Percentiles rank a stretch among this genome's conserved stretches.
Evolutionary conservation across 2,329 filamentous ascomycete genomes (phyloP).

Genomic region (Epichloe hybrida): DNA sequence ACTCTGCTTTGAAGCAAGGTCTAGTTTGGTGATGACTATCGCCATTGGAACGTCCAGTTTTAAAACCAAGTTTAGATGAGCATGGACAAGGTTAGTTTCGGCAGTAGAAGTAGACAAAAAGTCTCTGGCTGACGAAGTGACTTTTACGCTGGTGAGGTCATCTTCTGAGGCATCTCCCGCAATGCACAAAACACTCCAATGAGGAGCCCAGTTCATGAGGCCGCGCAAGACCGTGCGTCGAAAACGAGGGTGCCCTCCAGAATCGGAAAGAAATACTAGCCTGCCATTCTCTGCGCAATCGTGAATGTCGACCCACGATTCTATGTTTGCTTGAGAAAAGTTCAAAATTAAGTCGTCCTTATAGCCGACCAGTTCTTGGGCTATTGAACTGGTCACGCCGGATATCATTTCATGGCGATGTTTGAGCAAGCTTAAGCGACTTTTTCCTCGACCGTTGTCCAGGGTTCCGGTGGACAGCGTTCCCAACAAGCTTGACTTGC

Average conservation of each 20-base stretch:
- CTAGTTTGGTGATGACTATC: slow-evolving; percentile 81
- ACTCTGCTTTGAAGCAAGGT: slow-evolving; percentile 62
- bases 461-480: slow-evolving; percentile 76
- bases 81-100: slow-evolving; percentile 59
- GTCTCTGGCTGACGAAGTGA: slow-evolving; percentile 37
- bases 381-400: slow-evolving; percentile 85
- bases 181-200: slow-evolving; percentile 84
- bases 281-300: slow-evolving; percentile 59
- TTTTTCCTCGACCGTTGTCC: slow-evolving; percentile 87
- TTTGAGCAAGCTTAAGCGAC: slow-evolving; percentile 73
- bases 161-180: slow-evolving; percentile 58
- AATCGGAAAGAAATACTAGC: slow-evolving; percentile 80
- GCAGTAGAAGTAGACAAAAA: slow-evolving; percentile 34
- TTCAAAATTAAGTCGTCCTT: slow-evolving; percentile 52
- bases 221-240: slow-evolving; percentile 78
- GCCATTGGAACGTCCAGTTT: slow-evolving; percentile 65
- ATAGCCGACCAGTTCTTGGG: slow-evolving; percentile 88
- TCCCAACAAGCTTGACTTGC: slow-evolving; percentile 83
- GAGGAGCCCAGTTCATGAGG: slow-evolving; percentile 88
- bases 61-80: slow-evolving; percentile 75
- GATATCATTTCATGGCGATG: slow-evolving; percentile 89
- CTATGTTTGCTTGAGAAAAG: slow-evolving; percentile 73
- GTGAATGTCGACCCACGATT: slow-evolving; percentile 92
- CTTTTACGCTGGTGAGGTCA: slow-evolving; percentile 16
- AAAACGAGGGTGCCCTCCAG: slow-evolving; percentile 81